Percentiles rank a stretch among this genome's conserved stretches.
These are phyloP conservation scores for Cinchona pubescens DNA, from an alignment of 257 asterid genomes.

Conservation along the genomic window DNA sequence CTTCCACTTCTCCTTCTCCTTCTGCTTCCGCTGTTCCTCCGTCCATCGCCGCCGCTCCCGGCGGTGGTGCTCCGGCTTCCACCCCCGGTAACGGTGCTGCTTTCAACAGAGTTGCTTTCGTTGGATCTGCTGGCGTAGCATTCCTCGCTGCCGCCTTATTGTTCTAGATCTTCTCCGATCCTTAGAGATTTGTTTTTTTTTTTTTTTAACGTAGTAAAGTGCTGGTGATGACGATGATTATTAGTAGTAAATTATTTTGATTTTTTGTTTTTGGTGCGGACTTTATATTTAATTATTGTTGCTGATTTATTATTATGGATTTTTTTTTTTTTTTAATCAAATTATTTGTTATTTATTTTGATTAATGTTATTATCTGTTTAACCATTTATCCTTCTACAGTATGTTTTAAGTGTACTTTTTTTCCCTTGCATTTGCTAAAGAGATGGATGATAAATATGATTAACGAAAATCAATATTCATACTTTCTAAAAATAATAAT, in stretches of 20 bases:
- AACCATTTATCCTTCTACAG: too few species aligned
- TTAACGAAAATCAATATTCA: too few species aligned
- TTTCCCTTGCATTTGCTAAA: too few species aligned
- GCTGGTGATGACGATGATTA: background rate
- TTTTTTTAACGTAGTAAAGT: too few species aligned
- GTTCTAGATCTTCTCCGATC: constrained; percentile 28
- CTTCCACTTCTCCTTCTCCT: constrained; percentile 30
- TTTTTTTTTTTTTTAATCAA: constrained; percentile 4
- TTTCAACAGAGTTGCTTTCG: constrained; percentile 40
- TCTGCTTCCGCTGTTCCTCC: constrained; percentile 27
- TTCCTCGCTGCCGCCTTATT: constrained; percentile 40
- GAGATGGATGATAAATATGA: too few species aligned
- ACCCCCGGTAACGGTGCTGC: constrained; percentile 34
- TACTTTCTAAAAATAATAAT: too few species aligned
- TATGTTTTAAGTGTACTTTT: background rate
- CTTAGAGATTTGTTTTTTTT: constrained; percentile 2
- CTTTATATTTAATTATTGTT: constrained; percentile 11
- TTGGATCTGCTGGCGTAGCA: constrained; percentile 49
- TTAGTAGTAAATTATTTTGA: constrained; percentile 17
- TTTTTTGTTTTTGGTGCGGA: constrained; percentile 15
- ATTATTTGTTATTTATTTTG: background rate
- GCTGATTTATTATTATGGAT: constrained; percentile 1
- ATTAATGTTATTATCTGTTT: background rate
- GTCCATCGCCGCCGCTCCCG: constrained; percentile 36
- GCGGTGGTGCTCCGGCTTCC: constrained; percentile 26